These are phyloP conservation scores for Dendrocalamus latiflorus DNA, from an alignment of 202 grass and related monocot species.

Conservation along the genomic window DNA sequence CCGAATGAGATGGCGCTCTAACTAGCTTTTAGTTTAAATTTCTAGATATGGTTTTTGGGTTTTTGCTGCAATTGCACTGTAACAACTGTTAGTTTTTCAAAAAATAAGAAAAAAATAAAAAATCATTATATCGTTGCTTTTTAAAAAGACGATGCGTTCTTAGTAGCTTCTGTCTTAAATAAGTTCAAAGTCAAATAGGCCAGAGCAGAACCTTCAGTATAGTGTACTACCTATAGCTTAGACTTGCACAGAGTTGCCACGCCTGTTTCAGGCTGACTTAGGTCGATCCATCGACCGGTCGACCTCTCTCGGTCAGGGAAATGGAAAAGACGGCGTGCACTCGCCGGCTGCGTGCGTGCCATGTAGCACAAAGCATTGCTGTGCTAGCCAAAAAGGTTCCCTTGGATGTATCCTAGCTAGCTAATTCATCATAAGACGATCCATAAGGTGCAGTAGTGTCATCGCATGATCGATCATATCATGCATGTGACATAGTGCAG, in stretches of 20 bases:
- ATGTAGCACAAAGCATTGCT: not conserved
- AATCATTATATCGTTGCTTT: too few relatives aligned
- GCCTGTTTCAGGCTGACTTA: not conserved
- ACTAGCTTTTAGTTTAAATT: too few relatives aligned
- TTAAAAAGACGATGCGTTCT: fast-evolving
- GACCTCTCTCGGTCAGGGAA: not conserved
- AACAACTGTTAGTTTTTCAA: too few relatives aligned
- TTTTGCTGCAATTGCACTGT: too few relatives aligned
- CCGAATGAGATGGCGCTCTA: not conserved
- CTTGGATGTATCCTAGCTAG: not conserved
- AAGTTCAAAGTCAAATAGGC: too few relatives aligned
- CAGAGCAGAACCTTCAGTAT: too few relatives aligned
- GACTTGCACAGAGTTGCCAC: not conserved
- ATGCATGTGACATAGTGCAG: not conserved
- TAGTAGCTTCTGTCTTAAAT: too few relatives aligned
- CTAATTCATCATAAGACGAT: not conserved
- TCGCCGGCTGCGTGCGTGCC: conserved; percentile 14
- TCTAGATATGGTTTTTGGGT: too few relatives aligned
- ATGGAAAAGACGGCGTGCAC: not conserved
- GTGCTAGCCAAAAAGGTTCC: not conserved
- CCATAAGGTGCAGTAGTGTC: not conserved
- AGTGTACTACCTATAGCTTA: not conserved
- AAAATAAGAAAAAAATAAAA: too few relatives aligned
- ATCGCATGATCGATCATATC: not conserved
- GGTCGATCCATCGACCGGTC: not conserved